Evolutionary conservation across 1,139 yeast genomes (phyloP).

Genomic region (Zygoascus sp.): DNA sequence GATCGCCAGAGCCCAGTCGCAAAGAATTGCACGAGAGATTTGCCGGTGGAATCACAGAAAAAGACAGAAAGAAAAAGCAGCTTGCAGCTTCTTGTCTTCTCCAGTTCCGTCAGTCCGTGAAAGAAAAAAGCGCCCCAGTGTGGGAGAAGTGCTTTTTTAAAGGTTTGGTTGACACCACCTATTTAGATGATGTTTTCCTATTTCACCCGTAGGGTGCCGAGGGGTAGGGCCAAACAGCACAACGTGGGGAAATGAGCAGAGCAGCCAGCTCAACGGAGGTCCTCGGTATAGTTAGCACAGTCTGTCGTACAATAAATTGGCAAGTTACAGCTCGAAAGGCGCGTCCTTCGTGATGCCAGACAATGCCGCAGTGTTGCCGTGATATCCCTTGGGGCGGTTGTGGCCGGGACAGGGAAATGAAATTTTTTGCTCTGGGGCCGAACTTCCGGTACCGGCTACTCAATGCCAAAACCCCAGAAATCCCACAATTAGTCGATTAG

Average conservation of each 20-base stretch:
- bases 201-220: not conserved
- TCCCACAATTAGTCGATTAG: no score
- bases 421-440: slow-evolving; percentile 6
- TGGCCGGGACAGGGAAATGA: not conserved
- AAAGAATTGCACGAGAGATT: no score
- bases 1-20: no score
- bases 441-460: slow-evolving; percentile 1
- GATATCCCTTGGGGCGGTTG: slow-evolving; percentile 8
- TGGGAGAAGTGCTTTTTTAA: slow-evolving; percentile 2
- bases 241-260: not conserved
- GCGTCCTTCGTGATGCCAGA: not conserved
- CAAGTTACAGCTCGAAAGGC: not conserved
- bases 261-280: not conserved
- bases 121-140: not conserved
- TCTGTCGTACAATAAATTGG: not conserved
- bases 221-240: not conserved
- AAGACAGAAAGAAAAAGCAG: not conserved
- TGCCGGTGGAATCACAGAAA: no score
- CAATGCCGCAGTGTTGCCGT: slow-evolving; percentile 1
- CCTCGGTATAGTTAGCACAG: not conserved
- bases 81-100: not conserved
- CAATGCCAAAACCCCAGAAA: not conserved
- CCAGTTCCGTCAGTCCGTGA: slow-evolving; percentile 2
- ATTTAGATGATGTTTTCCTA: slow-evolving; percentile 1
- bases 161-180: not conserved